phyloP scores from a whole-genome alignment of 176 grass and related monocot genomes.

The Triticum urartu region DNA sequence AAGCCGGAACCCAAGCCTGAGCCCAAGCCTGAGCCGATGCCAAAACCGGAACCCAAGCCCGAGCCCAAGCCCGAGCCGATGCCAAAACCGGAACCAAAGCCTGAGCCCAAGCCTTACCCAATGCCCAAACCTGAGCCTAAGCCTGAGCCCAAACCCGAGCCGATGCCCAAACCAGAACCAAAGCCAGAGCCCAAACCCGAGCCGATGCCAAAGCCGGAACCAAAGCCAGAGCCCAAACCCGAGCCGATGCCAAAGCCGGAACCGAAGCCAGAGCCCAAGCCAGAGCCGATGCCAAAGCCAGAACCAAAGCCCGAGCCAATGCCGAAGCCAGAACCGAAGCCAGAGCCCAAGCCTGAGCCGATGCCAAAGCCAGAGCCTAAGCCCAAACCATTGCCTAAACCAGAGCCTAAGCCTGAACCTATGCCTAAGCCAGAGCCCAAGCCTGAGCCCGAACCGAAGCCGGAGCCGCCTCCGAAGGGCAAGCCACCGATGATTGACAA shows the following conservation, averaged over 20 bases:
- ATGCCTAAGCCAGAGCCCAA: background rate
- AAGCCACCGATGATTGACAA: background rate
- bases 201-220: background rate
- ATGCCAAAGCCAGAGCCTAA: background rate
- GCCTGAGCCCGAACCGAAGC: background rate
- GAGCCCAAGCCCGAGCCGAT: background rate
- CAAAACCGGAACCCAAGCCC: background rate
- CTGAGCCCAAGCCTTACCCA: background rate
- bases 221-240: background rate
- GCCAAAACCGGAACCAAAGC: background rate
- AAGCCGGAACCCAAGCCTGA: fast-evolving
- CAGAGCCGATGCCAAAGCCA: background rate
- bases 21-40: background rate
- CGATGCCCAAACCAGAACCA: background rate
- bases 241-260: background rate
- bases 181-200: background rate
- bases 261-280: background rate
- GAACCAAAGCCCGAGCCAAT: background rate
- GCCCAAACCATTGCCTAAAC: background rate
- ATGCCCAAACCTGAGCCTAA: background rate
- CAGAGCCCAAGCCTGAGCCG: background rate
- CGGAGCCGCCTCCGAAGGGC: background rate
- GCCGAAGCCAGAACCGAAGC: background rate
- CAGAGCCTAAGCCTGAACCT: background rate
- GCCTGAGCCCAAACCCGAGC: background rate